Evolutionary conservation across 1,284 basidiomycete genomes (phyloP).

Genomic region (Moesziomyces aphidis): DNA sequence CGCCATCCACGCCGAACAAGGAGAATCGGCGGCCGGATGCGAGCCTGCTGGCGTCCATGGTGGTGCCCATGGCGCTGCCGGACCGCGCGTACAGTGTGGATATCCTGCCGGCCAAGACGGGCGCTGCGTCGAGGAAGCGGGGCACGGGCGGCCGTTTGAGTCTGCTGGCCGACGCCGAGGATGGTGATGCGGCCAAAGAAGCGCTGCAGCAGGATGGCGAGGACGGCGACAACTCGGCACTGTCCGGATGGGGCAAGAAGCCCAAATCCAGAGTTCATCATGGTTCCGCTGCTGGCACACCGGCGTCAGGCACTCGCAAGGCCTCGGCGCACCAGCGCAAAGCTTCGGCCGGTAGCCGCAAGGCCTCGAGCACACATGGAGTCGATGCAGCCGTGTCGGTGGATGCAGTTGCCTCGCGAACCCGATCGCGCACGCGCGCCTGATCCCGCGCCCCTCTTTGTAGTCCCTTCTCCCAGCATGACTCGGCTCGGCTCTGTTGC

Average conservation of each 20-base stretch:
- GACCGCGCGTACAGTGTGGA: slow-evolving; percentile 35
- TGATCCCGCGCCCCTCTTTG: background rate
- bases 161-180: slow-evolving; percentile 35
- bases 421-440: slow-evolving; percentile 32
- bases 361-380: slow-evolving; percentile 9
- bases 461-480: background rate
- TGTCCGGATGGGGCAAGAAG: slow-evolving; percentile 21
- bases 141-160: slow-evolving; percentile 46
- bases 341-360: slow-evolving; percentile 18
- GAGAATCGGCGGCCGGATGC: slow-evolving; percentile 36
- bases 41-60: slow-evolving; percentile 19
- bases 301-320: slow-evolving; percentile 1
- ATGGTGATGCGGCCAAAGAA: slow-evolving; percentile 10
- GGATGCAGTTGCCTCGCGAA: slow-evolving; percentile 34
- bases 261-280: slow-evolving; percentile 3
- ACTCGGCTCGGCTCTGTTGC: background rate
- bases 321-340: slow-evolving; percentile 30
- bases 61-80: slow-evolving; percentile 24
- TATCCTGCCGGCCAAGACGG: slow-evolving; percentile 17
- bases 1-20: slow-evolving; percentile 40
- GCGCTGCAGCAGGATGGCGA: too few species aligned
- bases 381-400: slow-evolving; percentile 2
- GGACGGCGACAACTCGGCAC: background rate
- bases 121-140: slow-evolving; percentile 21
- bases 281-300: slow-evolving; percentile 1